Percentiles rank a stretch among this genome's conserved stretches.
These are phyloP conservation scores for Echinosophora koreensis DNA, from an alignment of 306 rosid species.

Conservation along the genomic window DNA sequence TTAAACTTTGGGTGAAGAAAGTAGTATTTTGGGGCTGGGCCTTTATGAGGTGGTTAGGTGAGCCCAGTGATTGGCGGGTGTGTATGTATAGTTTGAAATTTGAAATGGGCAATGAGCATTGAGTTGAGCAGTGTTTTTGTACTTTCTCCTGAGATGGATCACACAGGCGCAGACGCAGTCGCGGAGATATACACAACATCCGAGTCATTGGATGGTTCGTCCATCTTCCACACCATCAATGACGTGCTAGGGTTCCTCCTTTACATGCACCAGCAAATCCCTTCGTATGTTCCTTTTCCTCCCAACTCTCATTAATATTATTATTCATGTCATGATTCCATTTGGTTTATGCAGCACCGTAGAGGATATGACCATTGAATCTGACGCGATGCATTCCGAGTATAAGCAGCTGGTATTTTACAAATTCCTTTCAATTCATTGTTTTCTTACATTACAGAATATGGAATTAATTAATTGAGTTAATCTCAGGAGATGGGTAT, in stretches of 20 bases:
- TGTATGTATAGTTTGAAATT: conserved; percentile 6
- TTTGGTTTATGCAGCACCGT: conserved; percentile 57
- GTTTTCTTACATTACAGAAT: no score
- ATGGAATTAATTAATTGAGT: neutral
- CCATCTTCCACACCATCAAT: conserved; percentile 70
- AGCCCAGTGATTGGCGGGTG: conserved; percentile 39
- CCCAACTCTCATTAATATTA: neutral
- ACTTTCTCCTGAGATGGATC: no score
- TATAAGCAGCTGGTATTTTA: conserved; percentile 57
- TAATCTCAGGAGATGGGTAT: conserved; percentile 61
- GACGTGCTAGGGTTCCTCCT: conserved; percentile 79
- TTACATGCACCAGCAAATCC: conserved; percentile 94
- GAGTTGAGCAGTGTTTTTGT: no score
- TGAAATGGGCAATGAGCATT: conserved; percentile 22
- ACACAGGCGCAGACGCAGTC: no score
- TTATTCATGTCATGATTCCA: neutral
- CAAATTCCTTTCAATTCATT: no score
- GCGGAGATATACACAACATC: conserved; percentile 59
- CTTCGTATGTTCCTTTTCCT: conserved; percentile 62
- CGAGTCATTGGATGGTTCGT: conserved; percentile 57
- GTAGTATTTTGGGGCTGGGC: conserved; percentile 11
- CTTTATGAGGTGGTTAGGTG: neutral
- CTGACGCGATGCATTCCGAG: conserved; percentile 62
- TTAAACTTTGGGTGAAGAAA: neutral
- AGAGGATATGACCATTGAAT: conserved; percentile 78